phyloP scores from a whole-genome alignment of 805 yeast genomes.

The Kodamaea leandrae region DNA sequence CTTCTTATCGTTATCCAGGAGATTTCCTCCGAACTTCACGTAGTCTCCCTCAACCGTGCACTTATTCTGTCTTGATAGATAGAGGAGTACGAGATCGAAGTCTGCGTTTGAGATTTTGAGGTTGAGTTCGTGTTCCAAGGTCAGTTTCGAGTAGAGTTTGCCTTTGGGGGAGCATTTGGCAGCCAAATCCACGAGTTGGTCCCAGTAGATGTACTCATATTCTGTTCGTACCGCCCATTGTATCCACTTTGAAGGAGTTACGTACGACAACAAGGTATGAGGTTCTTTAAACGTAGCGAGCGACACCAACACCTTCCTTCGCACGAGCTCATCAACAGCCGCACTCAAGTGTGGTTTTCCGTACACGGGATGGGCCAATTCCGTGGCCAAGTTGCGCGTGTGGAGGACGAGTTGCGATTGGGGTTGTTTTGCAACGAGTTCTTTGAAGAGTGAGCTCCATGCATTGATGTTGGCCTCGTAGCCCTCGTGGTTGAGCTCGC shows the following conservation, averaged over 20 bases:
- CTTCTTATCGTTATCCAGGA: slow-evolving; percentile 31
- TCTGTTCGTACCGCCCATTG: slow-evolving; percentile 16
- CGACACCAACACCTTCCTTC: slow-evolving; percentile 19
- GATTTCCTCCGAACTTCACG: slow-evolving; percentile 18
- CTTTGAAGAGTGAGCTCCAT: slow-evolving; percentile 26
- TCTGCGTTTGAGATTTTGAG: slow-evolving; percentile 19
- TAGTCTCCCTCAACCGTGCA: slow-evolving; percentile 14
- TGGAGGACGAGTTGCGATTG: slow-evolving; percentile 16
- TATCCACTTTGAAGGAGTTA: slow-evolving; percentile 16
- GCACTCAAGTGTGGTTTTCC: slow-evolving; percentile 32
- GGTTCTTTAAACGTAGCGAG: slow-evolving; percentile 6
- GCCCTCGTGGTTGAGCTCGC: slow-evolving; percentile 40
- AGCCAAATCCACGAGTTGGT: slow-evolving; percentile 14
- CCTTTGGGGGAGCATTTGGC: slow-evolving; percentile 5
- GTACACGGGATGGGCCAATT: slow-evolving; percentile 25
- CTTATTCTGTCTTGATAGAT: slow-evolving; percentile 18
- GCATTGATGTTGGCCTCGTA: slow-evolving; percentile 42
- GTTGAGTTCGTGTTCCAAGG: slow-evolving; percentile 2
- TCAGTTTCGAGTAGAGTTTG: slow-evolving; percentile 4
- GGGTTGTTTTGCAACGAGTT: slow-evolving; percentile 17
- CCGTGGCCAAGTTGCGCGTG: slow-evolving; percentile 13
- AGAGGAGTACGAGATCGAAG: slow-evolving; percentile 25
- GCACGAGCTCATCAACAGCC: slow-evolving; percentile 27
- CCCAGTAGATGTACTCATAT: slow-evolving; percentile 26
- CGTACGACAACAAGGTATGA: slow-evolving; percentile 1